phyloP scores from a whole-genome alignment of 176 grass and related monocot species.

The Tuctoria greenei region DNA sequence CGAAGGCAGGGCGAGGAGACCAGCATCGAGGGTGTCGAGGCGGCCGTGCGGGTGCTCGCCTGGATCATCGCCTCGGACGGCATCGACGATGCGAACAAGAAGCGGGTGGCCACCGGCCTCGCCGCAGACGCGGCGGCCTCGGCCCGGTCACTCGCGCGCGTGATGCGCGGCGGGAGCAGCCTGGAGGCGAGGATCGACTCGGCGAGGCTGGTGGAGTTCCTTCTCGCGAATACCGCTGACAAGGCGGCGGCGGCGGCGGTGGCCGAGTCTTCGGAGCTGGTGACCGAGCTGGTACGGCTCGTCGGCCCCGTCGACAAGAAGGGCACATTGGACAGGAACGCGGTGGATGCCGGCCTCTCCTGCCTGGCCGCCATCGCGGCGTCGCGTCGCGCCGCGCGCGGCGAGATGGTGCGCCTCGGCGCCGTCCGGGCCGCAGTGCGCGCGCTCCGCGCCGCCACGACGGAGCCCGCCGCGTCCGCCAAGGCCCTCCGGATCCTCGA shows the following conservation, averaged over 20 bases:
- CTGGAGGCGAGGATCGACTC: constrained; percentile 60
- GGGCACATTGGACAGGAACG: constrained; percentile 38
- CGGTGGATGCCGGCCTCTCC: constrained; percentile 47
- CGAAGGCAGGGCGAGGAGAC: constrained; percentile 22
- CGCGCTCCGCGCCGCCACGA: constrained; percentile 38
- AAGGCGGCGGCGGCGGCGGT: constrained; percentile 25
- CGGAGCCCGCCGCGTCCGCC: constrained; percentile 19
- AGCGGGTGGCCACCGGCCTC: constrained; percentile 41
- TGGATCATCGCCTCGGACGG: constrained; percentile 48
- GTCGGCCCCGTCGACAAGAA: constrained; percentile 55
- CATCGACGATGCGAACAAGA: constrained; percentile 62
- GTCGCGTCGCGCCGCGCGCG: constrained; percentile 34
- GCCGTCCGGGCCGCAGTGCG: constrained; percentile 46
- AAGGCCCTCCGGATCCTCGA: constrained; percentile 60
- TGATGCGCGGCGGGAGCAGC: constrained; percentile 38
- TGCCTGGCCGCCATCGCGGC: constrained; percentile 45
- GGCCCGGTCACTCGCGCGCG: constrained; percentile 47
- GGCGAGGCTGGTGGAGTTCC: constrained; percentile 45
- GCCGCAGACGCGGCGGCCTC: constrained; percentile 34
- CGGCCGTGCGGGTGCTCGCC: constrained; percentile 53
- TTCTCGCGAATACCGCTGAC: constrained; percentile 36
- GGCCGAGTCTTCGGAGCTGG: constrained; percentile 42
- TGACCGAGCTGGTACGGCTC: constrained; percentile 66
- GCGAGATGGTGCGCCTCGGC: constrained; percentile 53
- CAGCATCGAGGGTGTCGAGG: constrained; percentile 31